A percentile compares a stretch with the other conserved stretches of the same genome.
Evolutionary conservation across 148 eudicot species (phyloP).

Genomic region (Simmondsia chinensis): DNA sequence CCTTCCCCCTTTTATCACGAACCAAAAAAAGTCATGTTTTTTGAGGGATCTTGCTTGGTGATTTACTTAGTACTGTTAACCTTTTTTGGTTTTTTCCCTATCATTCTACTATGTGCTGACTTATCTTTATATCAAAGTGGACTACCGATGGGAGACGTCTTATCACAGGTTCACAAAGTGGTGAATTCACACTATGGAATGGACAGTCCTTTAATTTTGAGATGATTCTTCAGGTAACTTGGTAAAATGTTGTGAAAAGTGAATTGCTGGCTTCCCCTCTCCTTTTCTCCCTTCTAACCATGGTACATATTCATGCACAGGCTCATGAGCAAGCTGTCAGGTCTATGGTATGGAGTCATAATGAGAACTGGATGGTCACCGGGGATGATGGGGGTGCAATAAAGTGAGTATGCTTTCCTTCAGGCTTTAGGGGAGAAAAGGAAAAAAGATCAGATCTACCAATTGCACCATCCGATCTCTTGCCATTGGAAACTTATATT

Average conservation of each 20-base stretch:
- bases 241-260: not conserved
- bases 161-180: constrained; percentile 94
- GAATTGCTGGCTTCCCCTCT: too few species aligned
- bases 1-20: too few species aligned
- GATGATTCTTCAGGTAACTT: constrained; percentile 86
- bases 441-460: too few species aligned
- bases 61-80: not conserved
- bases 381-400: constrained; percentile 97
- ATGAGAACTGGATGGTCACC: constrained; percentile 98
- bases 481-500: not conserved
- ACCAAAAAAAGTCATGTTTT: too few species aligned
- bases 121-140: constrained; percentile 51
- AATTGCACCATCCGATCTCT: too few species aligned
- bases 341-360: constrained; percentile 99
- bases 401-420: constrained; percentile 33
- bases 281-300: too few species aligned
- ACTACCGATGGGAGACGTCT: constrained; percentile 98
- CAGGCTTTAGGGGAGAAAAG: not conserved
- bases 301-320: too few species aligned
- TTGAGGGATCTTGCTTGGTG: not conserved
- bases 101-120: constrained; percentile 12
- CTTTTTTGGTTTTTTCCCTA: not conserved
- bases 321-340: constrained; percentile 98
- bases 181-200: constrained; percentile 97
- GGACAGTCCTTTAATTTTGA: constrained; percentile 98